These are phyloP conservation scores for Penicillium hesseltinei DNA, from an alignment of 2,329 filamentous ascomycete genomes.

Conservation along the genomic window DNA sequence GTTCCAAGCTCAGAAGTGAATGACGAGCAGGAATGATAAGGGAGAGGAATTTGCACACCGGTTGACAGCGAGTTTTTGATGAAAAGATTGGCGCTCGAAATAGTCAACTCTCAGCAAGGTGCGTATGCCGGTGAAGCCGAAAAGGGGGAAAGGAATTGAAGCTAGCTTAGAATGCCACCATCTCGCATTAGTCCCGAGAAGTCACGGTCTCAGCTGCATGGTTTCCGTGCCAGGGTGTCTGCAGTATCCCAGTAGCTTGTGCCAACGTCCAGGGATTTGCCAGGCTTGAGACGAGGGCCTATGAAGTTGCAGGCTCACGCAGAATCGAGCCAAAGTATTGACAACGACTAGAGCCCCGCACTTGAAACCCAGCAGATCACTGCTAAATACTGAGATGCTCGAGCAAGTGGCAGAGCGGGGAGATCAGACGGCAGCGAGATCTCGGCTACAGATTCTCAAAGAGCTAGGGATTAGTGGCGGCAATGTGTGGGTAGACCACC, in stretches of 20 bases:
- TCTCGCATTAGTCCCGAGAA: constrained; percentile 28
- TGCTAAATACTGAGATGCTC: background rate
- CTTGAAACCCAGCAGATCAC: background rate
- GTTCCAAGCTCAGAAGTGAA: background rate
- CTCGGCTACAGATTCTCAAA: background rate
- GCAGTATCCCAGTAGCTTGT: constrained; percentile 29
- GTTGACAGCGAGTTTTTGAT: background rate
- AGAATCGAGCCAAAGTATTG: constrained; percentile 11
- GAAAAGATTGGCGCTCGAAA: constrained; percentile 12
- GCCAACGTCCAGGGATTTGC: constrained; percentile 18
- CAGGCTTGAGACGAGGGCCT: constrained; percentile 6
- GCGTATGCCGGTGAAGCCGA: constrained; percentile 18
- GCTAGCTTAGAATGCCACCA: constrained; percentile 26
- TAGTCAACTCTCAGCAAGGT: constrained; percentile 18
- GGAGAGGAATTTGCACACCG: background rate
- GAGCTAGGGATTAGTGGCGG: background rate
- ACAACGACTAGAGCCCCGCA: background rate
- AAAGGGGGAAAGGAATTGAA: constrained; percentile 10
- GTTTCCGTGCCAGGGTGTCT: constrained; percentile 30
- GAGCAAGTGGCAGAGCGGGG: background rate
- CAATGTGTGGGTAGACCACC: background rate
- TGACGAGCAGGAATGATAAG: background rate
- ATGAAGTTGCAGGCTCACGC: constrained; percentile 14
- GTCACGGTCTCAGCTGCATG: constrained; percentile 25
- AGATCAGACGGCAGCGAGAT: constrained; percentile 4